Evolutionary conservation across 2,329 filamentous ascomycete genomes (phyloP), one percentile per base, ranked within the genome.

Genomic region (Pseudogymnoascus verrucosus): DNA sequence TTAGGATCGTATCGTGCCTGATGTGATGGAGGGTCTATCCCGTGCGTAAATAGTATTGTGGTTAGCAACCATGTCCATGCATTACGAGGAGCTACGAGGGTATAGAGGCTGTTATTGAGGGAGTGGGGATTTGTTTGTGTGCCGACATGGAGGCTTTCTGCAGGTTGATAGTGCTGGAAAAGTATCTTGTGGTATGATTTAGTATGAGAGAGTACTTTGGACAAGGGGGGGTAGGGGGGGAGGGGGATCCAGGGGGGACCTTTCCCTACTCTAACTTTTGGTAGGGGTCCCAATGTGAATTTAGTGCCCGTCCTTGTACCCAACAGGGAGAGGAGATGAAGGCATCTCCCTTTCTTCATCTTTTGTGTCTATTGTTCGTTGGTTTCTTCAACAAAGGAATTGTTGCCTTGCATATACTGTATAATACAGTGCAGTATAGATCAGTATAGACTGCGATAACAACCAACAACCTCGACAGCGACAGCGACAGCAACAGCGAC

Each of bases 261-360:
- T n/a, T n/a, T n/a, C n/a, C n/a, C n/a, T n/a, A n/a, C n/a, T n/a
- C n/a, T n/a, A n/a, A n/a, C n/a, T n/a, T n/a, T n/a, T n/a, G n/a
- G n/a, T n/a, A 21, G 37, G 39, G 47, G 47, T 54, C 47, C 47
- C 47, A 54, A 54, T 54, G 19, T 54, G 14, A 54, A 54, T 54
- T 54, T 54, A 54, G 47, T 54, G 47, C 47, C 47, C 47, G 47
- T 26, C 47, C 47, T 31, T 54, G 47, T 54, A 54, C 26, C 47
- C 26, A 31, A 54, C 44, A 10, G 28, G 28, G 6, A 28, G 26
- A 7, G 26, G 26, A 28, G 26, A 28, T 28, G 26, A 28, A 7
- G 7, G 26, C 7, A 28, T 28, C 26, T 28, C 26, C 26, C 26
- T 28, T 28, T 28, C 26, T 28, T 28, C 26, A 28, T 7, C 26